Conservation (phyloP, 129 eudicot species). For the Escallonia rubra region DNA sequence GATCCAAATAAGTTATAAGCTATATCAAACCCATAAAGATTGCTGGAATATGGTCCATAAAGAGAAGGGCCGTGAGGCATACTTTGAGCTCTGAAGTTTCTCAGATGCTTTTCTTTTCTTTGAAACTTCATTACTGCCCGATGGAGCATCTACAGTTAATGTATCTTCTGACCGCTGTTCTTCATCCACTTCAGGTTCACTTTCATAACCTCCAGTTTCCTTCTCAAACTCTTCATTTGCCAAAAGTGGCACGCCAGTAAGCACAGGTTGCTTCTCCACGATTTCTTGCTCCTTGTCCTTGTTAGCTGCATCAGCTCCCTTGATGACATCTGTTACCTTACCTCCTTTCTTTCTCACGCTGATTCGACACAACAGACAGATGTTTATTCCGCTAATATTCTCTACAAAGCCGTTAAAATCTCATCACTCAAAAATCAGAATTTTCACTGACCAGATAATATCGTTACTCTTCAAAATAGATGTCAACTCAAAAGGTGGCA, state of each 20-base stretch:
- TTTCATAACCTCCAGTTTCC: conserved; percentile 73
- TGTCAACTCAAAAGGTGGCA: conserved; percentile 82
- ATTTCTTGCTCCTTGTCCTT: conserved; percentile 25
- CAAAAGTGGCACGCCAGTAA: conserved; percentile 49
- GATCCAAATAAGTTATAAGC: neutral
- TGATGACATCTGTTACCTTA: conserved; percentile 20
- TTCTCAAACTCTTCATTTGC: conserved; percentile 84
- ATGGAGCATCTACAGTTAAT: conserved; percentile 21
- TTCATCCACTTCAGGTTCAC: conserved; percentile 45
- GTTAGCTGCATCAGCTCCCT: conserved; percentile 31
- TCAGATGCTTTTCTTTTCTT: conserved; percentile 73
- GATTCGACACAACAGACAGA: conserved; percentile 19
- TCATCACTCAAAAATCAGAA: conserved; percentile 4
- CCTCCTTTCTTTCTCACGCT: conserved; percentile 64
- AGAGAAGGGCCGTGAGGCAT: conserved; percentile 24
- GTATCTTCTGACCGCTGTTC: conserved; percentile 34
- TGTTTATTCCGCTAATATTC: conserved; percentile 1
- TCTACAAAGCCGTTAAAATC: neutral
- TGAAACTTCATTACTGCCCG: conserved; percentile 30
- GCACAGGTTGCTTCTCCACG: conserved; percentile 39
- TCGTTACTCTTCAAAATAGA: conserved; percentile 77
- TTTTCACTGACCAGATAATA: conserved; percentile 60
- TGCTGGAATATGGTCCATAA: neutral
- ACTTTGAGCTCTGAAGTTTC: conserved; percentile 49
- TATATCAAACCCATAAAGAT: neutral